Conservation (phyloP, 2,329 filamentous ascomycete genomes). For the Macrophomina pseudophaseolina region DNA sequence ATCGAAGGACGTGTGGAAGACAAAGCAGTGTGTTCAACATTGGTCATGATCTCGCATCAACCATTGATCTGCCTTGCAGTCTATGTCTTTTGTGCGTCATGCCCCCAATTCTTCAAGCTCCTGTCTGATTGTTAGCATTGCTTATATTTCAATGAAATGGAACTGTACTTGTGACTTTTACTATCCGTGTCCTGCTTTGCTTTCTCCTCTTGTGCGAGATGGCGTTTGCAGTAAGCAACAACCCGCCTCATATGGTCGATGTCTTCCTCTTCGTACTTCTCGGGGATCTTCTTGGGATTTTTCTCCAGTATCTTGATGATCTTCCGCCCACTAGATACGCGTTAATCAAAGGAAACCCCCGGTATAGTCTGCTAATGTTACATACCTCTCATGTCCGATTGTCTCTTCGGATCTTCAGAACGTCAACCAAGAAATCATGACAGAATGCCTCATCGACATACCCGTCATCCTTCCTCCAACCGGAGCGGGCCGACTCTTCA, state of each 20-base stretch:
- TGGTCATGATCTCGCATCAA: background rate
- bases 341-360: too few species aligned
- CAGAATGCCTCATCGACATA: background rate
- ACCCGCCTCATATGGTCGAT: conserved; percentile 67
- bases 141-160: too few species aligned
- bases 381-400: conserved; percentile 64
- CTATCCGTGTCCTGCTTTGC: conserved; percentile 62
- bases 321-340: conserved; percentile 58
- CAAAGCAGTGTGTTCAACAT: too few species aligned
- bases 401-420: conserved; percentile 59
- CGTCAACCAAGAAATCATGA: background rate
- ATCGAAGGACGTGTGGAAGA: too few species aligned
- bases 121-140: conserved; percentile 1
- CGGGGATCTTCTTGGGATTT: conserved; percentile 63
- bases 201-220: conserved; percentile 67
- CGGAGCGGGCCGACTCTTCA: conserved; percentile 62
- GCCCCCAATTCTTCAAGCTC: conserved; percentile 42
- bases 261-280: conserved; percentile 62
- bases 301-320: conserved; percentile 68
- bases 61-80: background rate
- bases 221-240: conserved; percentile 69
- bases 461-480: conserved; percentile 61
- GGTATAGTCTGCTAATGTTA: background rate
- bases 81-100: conserved; percentile 42
- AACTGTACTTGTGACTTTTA: conserved; percentile 57